Percentiles rank a stretch among this genome's conserved stretches.
Conservation (phyloP, 805 yeast species). For the Teunomyces pallodes region DNA sequence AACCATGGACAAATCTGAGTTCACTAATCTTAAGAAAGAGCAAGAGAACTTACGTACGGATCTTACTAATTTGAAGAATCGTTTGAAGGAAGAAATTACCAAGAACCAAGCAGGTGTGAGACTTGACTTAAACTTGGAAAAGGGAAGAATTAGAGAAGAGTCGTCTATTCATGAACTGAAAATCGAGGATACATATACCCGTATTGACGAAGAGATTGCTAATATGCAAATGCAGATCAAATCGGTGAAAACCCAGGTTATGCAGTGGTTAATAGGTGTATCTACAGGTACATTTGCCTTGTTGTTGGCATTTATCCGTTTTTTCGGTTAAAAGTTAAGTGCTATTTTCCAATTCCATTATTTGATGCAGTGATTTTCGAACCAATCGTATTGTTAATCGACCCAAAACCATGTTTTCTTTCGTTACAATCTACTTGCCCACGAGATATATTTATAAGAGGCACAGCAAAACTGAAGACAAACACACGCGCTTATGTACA, state of each 20-base stretch:
- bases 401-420: no score
- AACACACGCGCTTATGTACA: not conserved
- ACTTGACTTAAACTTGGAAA: constrained; percentile 86
- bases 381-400: no score
- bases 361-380: no score
- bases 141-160: constrained; percentile 94
- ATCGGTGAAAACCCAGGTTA: constrained; percentile 90
- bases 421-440: not conserved
- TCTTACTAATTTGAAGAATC: constrained; percentile 79
- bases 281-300: constrained; percentile 97
- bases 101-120: constrained; percentile 88
- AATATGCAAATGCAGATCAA: constrained; percentile 95
- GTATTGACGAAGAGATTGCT: constrained; percentile 92
- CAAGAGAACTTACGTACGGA: constrained; percentile 83
- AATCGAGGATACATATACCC: constrained; percentile 90
- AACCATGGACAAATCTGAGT: constrained; percentile 82
- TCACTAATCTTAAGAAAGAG: constrained; percentile 76
- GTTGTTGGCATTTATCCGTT: constrained; percentile 85
- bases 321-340: constrained; percentile 49
- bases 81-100: constrained; percentile 86
- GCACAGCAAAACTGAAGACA: not conserved
- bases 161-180: constrained; percentile 88
- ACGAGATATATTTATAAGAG: not conserved
- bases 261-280: constrained; percentile 98
- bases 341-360: not conserved